Percentiles rank a stretch among this genome's conserved stretches.
Evolutionary conservation across 2,329 filamentous ascomycete genomes (phyloP).

Genomic region (Fusarium praegraminearum): DNA sequence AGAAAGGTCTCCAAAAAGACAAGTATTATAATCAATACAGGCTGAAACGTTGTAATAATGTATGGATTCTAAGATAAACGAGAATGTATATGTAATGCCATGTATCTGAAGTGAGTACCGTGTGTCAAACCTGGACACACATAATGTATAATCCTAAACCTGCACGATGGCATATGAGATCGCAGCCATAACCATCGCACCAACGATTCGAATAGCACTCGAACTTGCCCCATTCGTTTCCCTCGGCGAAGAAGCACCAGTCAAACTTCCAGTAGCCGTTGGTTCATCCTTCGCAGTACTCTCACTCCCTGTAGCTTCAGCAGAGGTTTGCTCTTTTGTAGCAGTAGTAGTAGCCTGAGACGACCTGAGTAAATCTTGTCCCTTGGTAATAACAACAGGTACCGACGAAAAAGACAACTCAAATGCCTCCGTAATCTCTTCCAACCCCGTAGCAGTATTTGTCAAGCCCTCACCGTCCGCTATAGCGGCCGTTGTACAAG

Average conservation of each 20-base stretch:
- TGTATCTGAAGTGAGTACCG: not conserved
- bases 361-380: slow-evolving; percentile 3
- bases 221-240: not conserved
- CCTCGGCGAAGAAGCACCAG: not conserved
- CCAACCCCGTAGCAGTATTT: not conserved
- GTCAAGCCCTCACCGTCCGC: not conserved
- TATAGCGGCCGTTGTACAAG: not conserved
- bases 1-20: not conserved
- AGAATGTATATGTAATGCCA: not conserved
- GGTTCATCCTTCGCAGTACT: not conserved
- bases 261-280: not conserved
- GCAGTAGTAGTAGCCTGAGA: not conserved
- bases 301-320: not conserved
- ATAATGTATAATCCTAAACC: not conserved
- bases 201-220: not conserved
- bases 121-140: not conserved
- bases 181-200: not conserved
- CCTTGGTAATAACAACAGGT: not conserved
- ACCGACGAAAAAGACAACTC: not conserved
- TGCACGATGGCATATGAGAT: not conserved
- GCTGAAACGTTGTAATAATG: not conserved
- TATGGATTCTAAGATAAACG: too few relatives aligned
- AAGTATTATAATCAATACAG: accelerated
- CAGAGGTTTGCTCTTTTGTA: not conserved
- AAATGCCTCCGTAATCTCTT: not conserved